These are phyloP conservation scores for Entomortierella lignicola DNA, from an alignment of 192 early-diverging fungal species.

Conservation along the genomic window DNA sequence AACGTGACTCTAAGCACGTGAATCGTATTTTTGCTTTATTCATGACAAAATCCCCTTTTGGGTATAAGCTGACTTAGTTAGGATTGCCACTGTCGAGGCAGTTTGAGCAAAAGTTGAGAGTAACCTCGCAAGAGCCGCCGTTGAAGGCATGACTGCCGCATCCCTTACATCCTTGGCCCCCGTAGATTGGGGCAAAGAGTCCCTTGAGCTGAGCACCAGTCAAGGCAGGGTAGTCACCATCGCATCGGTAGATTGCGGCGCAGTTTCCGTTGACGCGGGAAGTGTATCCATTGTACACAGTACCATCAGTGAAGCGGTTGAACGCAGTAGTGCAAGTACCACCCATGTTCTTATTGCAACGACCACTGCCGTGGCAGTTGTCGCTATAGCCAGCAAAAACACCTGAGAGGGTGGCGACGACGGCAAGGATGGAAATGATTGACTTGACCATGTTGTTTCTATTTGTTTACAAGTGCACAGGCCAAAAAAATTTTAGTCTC, in stretches of 20 bases:
- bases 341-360: constrained; percentile 36
- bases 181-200: constrained; percentile 33
- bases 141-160: constrained; percentile 52
- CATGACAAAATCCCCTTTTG: too few species aligned
- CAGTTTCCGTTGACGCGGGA: constrained; percentile 39
- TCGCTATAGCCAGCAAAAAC: constrained; percentile 8
- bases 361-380: constrained; percentile 26
- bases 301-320: constrained; percentile 36
- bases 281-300: constrained; percentile 23
- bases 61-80: constrained; percentile 15
- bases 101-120: constrained; percentile 35
- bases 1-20: too few species aligned
- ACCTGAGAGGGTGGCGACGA: constrained; percentile 14
- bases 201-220: constrained; percentile 34
- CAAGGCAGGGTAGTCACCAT: constrained; percentile 14
- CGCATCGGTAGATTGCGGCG: constrained; percentile 31
- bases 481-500: too few species aligned
- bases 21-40: too few species aligned
- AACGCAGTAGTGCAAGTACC: constrained; percentile 17
- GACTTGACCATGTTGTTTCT: constrained; percentile 33
- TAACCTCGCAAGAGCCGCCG: constrained; percentile 40
- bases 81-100: constrained; percentile 21
- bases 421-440: constrained; percentile 12
- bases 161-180: constrained; percentile 48
- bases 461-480: too few species aligned